Conservation (phyloP, 805 yeast genomes). For the Ogataea thermomethanolica region DNA sequence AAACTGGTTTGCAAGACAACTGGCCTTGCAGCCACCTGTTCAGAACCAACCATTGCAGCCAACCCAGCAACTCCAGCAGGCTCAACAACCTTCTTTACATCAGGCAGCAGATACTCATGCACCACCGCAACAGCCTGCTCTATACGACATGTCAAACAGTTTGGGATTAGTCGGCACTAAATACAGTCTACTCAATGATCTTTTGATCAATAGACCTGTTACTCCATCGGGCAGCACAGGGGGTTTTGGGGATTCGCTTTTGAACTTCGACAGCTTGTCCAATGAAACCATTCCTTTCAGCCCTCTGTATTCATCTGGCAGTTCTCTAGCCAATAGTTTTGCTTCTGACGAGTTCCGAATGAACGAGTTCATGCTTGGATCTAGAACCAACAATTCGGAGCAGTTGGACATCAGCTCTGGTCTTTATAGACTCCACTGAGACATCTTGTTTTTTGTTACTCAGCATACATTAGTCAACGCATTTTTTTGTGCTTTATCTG, state of each 20-base stretch:
- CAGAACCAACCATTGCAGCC: constrained; percentile 6
- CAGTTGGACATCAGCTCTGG: constrained; percentile 45
- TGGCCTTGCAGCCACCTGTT: constrained; percentile 28
- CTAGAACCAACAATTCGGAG: constrained; percentile 54
- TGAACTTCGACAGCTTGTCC: constrained; percentile 22
- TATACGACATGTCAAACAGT: constrained; percentile 18
- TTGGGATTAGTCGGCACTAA: constrained; percentile 26
- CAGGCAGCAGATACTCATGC: too few species aligned
- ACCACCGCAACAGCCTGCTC: constrained; percentile 3
- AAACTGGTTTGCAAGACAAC: constrained; percentile 35
- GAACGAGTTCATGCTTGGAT: constrained; percentile 52
- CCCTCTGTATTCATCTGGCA: constrained; percentile 19
- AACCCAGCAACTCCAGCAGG: background rate
- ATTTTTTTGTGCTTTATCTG: constrained; percentile 10
- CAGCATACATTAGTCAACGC: constrained; percentile 10
- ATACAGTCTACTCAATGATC: constrained; percentile 22
- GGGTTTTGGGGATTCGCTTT: constrained; percentile 6
- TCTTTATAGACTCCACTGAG: constrained; percentile 38
- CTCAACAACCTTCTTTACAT: background rate
- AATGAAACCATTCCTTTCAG: constrained; percentile 29
- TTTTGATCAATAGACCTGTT: constrained; percentile 8
- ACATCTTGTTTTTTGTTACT: constrained; percentile 4
- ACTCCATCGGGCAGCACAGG: constrained; percentile 4
- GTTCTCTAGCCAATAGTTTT: constrained; percentile 12
- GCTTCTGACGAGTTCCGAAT: constrained; percentile 35